Percentiles rank a stretch among this genome's conserved stretches.
Evolutionary conservation across 1,284 basidiomycete species (phyloP).

Genomic region (Marasmius sp.): DNA sequence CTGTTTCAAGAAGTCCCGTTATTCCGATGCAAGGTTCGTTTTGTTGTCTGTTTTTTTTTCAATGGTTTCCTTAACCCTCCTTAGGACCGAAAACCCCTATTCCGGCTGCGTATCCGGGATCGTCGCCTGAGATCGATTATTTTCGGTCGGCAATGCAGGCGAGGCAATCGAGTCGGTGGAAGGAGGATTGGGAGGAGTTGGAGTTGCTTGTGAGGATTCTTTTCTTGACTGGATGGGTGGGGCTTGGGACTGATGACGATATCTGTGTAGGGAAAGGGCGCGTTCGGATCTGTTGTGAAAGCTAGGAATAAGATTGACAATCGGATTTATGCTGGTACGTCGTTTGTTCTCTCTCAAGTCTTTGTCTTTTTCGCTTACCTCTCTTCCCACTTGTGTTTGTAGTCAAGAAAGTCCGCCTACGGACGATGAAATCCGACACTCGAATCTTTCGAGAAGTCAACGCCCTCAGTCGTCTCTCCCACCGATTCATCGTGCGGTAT

Average conservation of each 20-base stretch:
- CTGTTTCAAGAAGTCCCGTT: slow-evolving; percentile 26
- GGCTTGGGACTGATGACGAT: neutral
- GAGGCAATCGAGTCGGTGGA: slow-evolving; percentile 72
- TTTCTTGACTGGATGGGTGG: neutral
- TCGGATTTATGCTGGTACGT: slow-evolving; percentile 69
- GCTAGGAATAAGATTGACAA: slow-evolving; percentile 83
- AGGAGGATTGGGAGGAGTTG: slow-evolving; percentile 83
- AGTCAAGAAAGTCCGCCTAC: slow-evolving; percentile 90
- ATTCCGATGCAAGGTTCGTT: slow-evolving; percentile 32
- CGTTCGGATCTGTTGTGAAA: slow-evolving; percentile 93
- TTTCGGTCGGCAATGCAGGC: slow-evolving; percentile 35
- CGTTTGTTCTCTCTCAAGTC: neutral
- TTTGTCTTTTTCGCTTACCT: neutral
- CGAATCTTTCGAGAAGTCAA: slow-evolving; percentile 93
- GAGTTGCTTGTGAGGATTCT: slow-evolving; percentile 59
- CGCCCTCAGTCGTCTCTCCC: slow-evolving; percentile 82
- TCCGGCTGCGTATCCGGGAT: slow-evolving; percentile 33
- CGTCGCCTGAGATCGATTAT: slow-evolving; percentile 65
- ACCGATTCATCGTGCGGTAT: slow-evolving; percentile 91
- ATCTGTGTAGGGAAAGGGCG: slow-evolving; percentile 77
- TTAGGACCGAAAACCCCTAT: slow-evolving; percentile 49
- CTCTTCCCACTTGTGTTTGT: slow-evolving; percentile 6
- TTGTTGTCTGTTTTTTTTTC: no score
- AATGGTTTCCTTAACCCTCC: neutral
- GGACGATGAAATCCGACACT: slow-evolving; percentile 76